Base-by-base conservation (phyloP, 2,329 filamentous ascomycete species). In the Venturia aucupariae region DNA sequence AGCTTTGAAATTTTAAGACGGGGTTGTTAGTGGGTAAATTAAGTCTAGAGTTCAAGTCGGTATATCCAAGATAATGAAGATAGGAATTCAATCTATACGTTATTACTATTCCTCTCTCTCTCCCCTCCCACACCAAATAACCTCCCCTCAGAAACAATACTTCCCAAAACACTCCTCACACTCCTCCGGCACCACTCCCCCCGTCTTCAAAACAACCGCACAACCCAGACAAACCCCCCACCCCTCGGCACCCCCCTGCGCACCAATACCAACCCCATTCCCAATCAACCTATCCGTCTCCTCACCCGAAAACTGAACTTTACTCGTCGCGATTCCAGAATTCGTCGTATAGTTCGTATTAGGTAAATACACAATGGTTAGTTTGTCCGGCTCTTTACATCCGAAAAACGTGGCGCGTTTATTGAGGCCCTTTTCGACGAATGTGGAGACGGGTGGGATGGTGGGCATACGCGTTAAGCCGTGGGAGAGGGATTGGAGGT, bases 391-490 rank as follows among this genome's bases (percentile, higher is more conserved):
- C 15, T 72, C 66, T 68, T 81, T 76, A 75, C 86, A 88, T 69
- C 85, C 85, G 72, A 88, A 88, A 72, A 88, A 88, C 61, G 80
- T 80, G 0, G 86, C 84, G 44, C 79, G 78, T 65, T 78, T 76
- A 76, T 87, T 87, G 66, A 87, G 75, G 19, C 82, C 82, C 11
- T 83, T 74, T 69, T 82, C 80, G 68, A 85, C 69, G 69, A 87
- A 87, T 1, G 81, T 84, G 67, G 79, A 73, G 60, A 75, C 76
- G 69, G 80, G 77, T 0, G 86, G 86, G 11, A 88, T 78, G 62
- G 76, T 72, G 1, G 86, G 86, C 77, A 88, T 87, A 22, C 80
- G 77, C 0, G 80, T 81, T 61, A 82, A 79, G 67, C 82, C 80
- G 55, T 79, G 78, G 64, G 73, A 71, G 22, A 75, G 73, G 60